Evolutionary conservation across 2,329 filamentous ascomycete genomes (phyloP), one percentile per base, ranked within the genome.

Genomic region (Fusarium sp.): DNA sequence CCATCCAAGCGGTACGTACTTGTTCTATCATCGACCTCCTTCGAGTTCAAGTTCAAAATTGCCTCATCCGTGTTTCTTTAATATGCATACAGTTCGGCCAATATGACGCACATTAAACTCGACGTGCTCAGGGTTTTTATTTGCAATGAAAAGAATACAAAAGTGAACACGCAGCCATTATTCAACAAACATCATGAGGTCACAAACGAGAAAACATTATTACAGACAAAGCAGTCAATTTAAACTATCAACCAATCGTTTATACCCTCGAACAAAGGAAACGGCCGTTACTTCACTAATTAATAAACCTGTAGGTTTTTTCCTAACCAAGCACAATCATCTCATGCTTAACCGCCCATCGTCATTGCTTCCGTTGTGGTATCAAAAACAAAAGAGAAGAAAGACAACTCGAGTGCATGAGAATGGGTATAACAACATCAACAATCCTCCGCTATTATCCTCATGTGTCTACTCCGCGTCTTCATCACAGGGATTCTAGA

Each of bases 391-490:
- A 58, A 34, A 58, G 52, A 62, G 42, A 58, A 59, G 19, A 47
- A 58, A 58, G 35, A 38, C 58, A 57, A 54, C 38, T 59, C 54
- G 53, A 60, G 49, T 45, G 40, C 61, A 40, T 61, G 42, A 50
- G 26, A 59, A 69, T 69, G 69, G 69, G 68, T 70, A 71, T 71
- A 70, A 57, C 57, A 70, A 57, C 57, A 41, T 60, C 26, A 59
- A 61, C 42, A 44, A 31, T 54, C 53, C 62, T 48, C 51, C 59
- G 1, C 50, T 28, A 49, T 46, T 54, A 43, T 13, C 44, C 50
- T 43, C n/a, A 22, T 46, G 19, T 41, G 31, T 12, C 35, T 42
- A 34, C n/a, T 34, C 48, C 31, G 12, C 39, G 35, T 49, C 36
- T 35, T 46, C 46, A 19, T 43, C 46, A 59, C 39, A 24, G 25